phyloP scores from a whole-genome alignment of 2,329 filamentous ascomycete species.

The Bipolaris victoriae region DNA sequence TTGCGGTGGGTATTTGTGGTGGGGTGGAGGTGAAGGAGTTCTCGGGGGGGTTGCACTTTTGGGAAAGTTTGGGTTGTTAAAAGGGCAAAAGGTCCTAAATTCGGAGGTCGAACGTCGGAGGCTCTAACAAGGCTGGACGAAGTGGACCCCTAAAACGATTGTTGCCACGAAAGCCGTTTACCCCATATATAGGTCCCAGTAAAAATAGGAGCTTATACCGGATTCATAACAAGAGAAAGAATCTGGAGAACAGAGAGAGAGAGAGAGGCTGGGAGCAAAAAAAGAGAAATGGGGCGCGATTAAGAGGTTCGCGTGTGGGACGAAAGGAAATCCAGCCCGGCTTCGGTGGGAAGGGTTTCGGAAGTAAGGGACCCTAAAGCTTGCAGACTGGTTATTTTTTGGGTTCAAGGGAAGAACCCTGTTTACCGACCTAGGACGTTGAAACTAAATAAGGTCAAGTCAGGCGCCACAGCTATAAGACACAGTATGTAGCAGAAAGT shows the following conservation, averaged over 20 bases:
- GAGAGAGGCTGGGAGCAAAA: background rate
- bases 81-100: background rate
- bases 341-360: constrained; percentile 17
- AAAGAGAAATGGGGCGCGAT: background rate
- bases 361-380: constrained; percentile 13
- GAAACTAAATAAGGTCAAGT: background rate
- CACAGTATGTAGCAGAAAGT: constrained; percentile 3
- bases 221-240: background rate
- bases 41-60: background rate
- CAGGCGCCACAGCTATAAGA: constrained; percentile 2
- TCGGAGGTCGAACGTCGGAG: constrained; percentile 7
- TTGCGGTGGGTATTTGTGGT: constrained; percentile 24
- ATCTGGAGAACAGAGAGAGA: background rate
- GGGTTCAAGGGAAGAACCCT: constrained; percentile 4
- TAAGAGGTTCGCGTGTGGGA: constrained; percentile 19
- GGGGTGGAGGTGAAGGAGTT: background rate
- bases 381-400: constrained; percentile 13
- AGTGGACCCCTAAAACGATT: constrained; percentile 1
- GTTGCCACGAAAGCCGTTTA: constrained; percentile 10
- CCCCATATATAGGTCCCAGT: background rate
- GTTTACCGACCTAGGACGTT: background rate
- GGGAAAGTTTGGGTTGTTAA: background rate
- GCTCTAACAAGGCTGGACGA: background rate
- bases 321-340: constrained; percentile 23
- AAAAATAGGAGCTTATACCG: background rate